Evolutionary conservation across 2,329 filamentous ascomycete genomes (phyloP).

Genomic region (Metarhizium album): DNA sequence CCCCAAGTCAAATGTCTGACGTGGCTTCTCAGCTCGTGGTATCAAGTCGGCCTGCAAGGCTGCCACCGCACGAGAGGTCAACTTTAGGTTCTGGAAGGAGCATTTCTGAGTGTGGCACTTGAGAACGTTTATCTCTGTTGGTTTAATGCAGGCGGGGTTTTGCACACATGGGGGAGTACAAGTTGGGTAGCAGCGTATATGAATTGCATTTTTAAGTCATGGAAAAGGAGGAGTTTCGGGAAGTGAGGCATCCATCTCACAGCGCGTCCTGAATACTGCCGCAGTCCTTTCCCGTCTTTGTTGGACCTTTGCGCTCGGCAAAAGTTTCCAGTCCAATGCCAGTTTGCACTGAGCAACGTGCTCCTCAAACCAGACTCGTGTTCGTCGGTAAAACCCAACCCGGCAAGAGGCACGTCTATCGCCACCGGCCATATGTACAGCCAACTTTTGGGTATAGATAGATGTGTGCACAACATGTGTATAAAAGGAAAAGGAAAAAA

Average conservation of each 20-base stretch:
- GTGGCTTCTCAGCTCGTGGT: slow-evolving; percentile 52
- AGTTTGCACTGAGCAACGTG: no score
- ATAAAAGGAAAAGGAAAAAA: not conserved
- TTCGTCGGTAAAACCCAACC: no score
- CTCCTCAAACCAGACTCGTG: no score
- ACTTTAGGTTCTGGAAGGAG: slow-evolving; percentile 99
- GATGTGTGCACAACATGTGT: no score
- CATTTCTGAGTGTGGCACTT: slow-evolving; percentile 49
- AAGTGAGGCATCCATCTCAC: no score
- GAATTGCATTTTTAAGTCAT: no score
- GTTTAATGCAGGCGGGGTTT: not conserved
- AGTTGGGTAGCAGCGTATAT: not conserved
- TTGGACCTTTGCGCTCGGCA: no score
- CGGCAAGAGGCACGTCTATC: not conserved
- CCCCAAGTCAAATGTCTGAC: slow-evolving; percentile 24
- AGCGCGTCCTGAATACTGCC: no score
- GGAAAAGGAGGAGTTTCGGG: no score
- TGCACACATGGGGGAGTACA: not conserved
- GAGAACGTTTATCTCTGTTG: not conserved
- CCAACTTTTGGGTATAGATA: no score
- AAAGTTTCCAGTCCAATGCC: no score
- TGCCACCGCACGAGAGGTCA: slow-evolving; percentile 66
- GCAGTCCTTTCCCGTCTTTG: no score
- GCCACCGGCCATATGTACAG: not conserved
- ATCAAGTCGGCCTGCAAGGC: slow-evolving; percentile 73